These are phyloP conservation scores for Hymenoscyphus infarciens DNA, from an alignment of 2,329 filamentous ascomycete species.

Conservation along the genomic window DNA sequence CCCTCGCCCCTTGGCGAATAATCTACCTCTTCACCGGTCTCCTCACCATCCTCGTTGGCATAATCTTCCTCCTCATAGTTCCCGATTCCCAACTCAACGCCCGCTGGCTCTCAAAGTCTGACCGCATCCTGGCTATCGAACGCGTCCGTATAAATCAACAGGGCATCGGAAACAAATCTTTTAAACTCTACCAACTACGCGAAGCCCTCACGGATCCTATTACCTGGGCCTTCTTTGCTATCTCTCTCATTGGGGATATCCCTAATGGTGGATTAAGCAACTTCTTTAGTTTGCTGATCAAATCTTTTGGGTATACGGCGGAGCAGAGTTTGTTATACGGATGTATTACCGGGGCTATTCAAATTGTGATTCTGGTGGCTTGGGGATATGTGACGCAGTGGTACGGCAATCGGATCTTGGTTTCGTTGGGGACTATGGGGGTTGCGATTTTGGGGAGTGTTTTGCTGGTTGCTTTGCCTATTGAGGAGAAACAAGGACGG, in stretches of 20 bases:
- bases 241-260: neutral
- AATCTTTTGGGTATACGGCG: slow-evolving; percentile 41
- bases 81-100: slow-evolving; percentile 43
- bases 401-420: neutral
- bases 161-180: slow-evolving; percentile 51
- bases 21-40: slow-evolving; percentile 47
- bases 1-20: slow-evolving; percentile 54
- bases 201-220: slow-evolving; percentile 40
- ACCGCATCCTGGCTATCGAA: slow-evolving; percentile 43
- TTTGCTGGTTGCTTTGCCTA: neutral
- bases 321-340: slow-evolving; percentile 33
- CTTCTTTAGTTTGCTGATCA: slow-evolving; percentile 56
- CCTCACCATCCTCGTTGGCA: slow-evolving; percentile 40
- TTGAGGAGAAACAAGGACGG: neutral
- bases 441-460: neutral
- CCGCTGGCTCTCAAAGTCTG: slow-evolving; percentile 41
- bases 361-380: neutral
- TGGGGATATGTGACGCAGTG: neutral
- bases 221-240: neutral
- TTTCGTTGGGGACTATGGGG: neutral
- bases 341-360: slow-evolving; percentile 27
- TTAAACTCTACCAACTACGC: slow-evolving; percentile 48
- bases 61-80: slow-evolving; percentile 43
- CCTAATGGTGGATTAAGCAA: slow-evolving; percentile 46
- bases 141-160: slow-evolving; percentile 54